A percentile compares a stretch with the other conserved stretches of the same genome.
These are phyloP conservation scores for Naematelia encephala DNA, from an alignment of 768 basidiomycete genomes.

Conservation along the genomic window DNA sequence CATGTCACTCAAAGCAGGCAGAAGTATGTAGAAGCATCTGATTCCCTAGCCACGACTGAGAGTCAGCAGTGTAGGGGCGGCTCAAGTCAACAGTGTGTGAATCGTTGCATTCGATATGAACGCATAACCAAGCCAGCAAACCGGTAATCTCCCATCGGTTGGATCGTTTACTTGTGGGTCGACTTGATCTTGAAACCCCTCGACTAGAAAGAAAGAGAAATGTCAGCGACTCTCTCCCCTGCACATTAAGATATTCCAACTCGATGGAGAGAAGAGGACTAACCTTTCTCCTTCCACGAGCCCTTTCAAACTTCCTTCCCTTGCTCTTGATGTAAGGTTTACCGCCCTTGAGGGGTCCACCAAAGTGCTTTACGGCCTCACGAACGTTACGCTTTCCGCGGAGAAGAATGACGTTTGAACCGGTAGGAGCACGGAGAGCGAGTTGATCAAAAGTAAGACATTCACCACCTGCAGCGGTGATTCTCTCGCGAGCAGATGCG, in stretches of 20 bases:
- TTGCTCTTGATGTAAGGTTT: constrained; percentile 94
- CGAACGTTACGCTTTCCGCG: constrained; percentile 88
- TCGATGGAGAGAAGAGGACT: constrained; percentile 15
- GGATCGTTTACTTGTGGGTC: constrained; percentile 44
- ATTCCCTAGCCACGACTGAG: no score
- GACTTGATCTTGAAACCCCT: constrained; percentile 52
- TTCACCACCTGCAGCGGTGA: constrained; percentile 93
- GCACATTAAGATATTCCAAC: not conserved
- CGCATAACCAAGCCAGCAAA: not conserved
- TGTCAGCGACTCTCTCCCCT: not conserved
- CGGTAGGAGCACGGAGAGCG: constrained; percentile 88
- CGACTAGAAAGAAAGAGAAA: constrained; percentile 21
- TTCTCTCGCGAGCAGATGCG: constrained; percentile 84
- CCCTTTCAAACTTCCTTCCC: constrained; percentile 98
- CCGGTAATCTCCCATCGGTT: not conserved
- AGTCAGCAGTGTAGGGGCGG: no score
- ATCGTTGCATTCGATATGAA: not conserved
- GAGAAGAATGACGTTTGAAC: constrained; percentile 88
- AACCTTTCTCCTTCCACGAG: constrained; percentile 90
- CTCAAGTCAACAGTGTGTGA: not conserved
- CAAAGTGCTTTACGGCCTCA: constrained; percentile 96
- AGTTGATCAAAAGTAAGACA: constrained; percentile 93
- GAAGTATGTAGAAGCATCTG: no score
- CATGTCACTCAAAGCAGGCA: no score
- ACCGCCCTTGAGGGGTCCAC: constrained; percentile 96